Conservation (phyloP, 768 basidiomycete genomes). For the Lyophyllum atratum region DNA sequence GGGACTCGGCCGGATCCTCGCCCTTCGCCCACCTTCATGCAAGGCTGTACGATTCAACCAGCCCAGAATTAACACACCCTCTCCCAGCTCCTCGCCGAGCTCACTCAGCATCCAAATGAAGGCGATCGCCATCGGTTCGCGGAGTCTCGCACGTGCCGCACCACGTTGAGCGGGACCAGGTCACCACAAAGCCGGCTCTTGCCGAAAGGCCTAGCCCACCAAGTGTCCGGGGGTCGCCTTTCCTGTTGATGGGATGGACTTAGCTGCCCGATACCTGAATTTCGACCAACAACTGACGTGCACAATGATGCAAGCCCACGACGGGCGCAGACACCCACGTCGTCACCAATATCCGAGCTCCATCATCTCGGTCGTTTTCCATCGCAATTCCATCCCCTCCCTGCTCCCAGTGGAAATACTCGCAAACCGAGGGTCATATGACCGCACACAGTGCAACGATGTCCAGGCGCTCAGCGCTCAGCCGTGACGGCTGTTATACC, state of each 20-base stretch:
- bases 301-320: background rate
- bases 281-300: background rate
- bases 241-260: background rate
- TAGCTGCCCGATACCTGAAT: too few relatives aligned
- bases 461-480: too few relatives aligned
- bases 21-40: background rate
- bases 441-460: too few relatives aligned
- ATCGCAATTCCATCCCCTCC: background rate
- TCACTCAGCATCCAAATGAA: background rate
- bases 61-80: background rate
- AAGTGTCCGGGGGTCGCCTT: background rate
- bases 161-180: background rate
- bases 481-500: too few relatives aligned
- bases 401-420: background rate
- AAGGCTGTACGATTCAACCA: background rate
- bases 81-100: background rate
- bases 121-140: background rate
- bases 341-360: background rate
- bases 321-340: constrained; percentile 3
- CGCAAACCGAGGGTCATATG: background rate
- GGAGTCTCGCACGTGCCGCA: background rate
- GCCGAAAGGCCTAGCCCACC: background rate
- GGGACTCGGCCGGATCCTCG: background rate
- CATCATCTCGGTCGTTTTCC: too few relatives aligned
- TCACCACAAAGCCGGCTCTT: background rate